These are phyloP conservation scores for Suillus placidus DNA, from an alignment of 768 basidiomycete species.

Conservation along the genomic window DNA sequence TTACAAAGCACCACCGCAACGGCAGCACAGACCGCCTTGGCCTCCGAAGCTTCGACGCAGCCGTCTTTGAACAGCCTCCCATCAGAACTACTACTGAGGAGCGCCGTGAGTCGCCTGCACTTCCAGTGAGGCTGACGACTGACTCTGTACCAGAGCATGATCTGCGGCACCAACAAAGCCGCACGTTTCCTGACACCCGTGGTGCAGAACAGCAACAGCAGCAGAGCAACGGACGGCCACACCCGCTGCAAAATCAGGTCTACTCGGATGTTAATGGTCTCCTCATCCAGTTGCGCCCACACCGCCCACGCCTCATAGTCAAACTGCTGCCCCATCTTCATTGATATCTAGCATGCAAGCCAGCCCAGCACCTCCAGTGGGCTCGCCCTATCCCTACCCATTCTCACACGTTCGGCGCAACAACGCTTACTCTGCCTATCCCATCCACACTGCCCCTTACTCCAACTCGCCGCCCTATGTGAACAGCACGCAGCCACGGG, in stretches of 20 bases:
- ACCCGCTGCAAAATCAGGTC: slow-evolving; percentile 42
- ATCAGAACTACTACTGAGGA: slow-evolving; percentile 28
- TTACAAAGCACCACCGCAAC: slow-evolving; percentile 54
- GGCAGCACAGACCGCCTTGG: slow-evolving; percentile 62
- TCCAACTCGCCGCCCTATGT: slow-evolving; percentile 67
- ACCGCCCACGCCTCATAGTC: slow-evolving; percentile 78
- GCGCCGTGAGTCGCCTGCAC: slow-evolving; percentile 29
- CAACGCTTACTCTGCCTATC: slow-evolving; percentile 40
- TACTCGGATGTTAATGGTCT: slow-evolving; percentile 61
- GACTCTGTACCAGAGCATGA: slow-evolving; percentile 22
- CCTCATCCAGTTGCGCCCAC: slow-evolving; percentile 74
- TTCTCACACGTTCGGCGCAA: slow-evolving; percentile 72
- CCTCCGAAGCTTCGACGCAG: slow-evolving; percentile 59
- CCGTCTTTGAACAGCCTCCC: slow-evolving; percentile 51
- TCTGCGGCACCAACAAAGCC: slow-evolving; percentile 24
- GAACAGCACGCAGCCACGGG: slow-evolving; percentile 82
- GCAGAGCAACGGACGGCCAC: slow-evolving; percentile 36
- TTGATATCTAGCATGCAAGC: slow-evolving; percentile 55
- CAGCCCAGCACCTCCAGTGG: slow-evolving; percentile 58
- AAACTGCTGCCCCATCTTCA: slow-evolving; percentile 73
- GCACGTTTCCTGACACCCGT: slow-evolving; percentile 23
- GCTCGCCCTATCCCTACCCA: slow-evolving; percentile 81
- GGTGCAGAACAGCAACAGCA: slow-evolving; percentile 21
- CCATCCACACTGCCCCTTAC: slow-evolving; percentile 45
- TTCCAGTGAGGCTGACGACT: slow-evolving; percentile 18